These are phyloP conservation scores for Forsythia viridissima DNA, from an alignment of 257 asterid genomes.

Conservation along the genomic window DNA sequence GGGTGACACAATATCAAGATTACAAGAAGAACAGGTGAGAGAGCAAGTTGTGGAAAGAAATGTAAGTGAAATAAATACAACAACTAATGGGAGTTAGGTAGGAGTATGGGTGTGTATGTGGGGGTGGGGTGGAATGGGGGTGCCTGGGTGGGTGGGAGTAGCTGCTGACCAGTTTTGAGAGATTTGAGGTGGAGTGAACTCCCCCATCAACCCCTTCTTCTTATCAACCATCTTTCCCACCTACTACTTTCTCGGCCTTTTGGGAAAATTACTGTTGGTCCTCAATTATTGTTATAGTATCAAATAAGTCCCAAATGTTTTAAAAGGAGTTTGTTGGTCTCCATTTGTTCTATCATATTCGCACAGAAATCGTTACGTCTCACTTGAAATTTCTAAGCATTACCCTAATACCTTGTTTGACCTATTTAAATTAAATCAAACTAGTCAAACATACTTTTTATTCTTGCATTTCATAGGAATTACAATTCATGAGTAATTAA, in stretches of 20 bases:
- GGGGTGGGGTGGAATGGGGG: not conserved
- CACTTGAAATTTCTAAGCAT: no score
- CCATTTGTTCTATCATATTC: not conserved
- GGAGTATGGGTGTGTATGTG: not conserved
- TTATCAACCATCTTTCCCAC: not conserved
- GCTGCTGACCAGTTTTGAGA: not conserved
- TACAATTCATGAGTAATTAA: no score
- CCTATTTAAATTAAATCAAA: no score
- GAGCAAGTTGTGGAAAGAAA: not conserved
- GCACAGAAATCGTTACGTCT: no score
- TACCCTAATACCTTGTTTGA: no score
- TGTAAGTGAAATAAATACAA: constrained; percentile 1
- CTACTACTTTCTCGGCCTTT: not conserved
- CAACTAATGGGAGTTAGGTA: not conserved
- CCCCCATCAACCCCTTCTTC: not conserved
- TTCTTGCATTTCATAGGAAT: no score
- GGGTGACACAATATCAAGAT: not conserved
- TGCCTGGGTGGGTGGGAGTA: not conserved
- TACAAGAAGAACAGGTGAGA: not conserved
- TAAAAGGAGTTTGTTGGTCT: not conserved
- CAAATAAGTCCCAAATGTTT: not conserved
- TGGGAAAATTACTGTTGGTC: not conserved
- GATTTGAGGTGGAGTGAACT: not conserved
- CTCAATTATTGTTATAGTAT: not conserved
- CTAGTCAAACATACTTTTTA: no score